Evolutionary conservation across 257 asterid genomes (phyloP), one percentile per base, ranked within the genome.

Genomic region (Plantago major): DNA sequence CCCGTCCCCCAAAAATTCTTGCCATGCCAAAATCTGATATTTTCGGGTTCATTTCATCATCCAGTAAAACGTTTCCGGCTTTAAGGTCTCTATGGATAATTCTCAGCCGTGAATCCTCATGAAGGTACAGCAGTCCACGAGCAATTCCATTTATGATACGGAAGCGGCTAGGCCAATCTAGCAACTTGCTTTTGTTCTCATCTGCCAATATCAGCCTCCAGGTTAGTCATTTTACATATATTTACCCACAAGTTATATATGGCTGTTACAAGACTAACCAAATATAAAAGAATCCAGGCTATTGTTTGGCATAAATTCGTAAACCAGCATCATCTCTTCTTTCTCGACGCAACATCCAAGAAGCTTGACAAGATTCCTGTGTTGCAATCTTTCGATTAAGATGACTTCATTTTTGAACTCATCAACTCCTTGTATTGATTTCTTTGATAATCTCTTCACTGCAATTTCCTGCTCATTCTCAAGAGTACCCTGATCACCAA

Each of bases 331-430:
- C n/a, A 47, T 62, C 42, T 69, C 74, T 6, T 62, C 54, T 38
- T 26, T 59, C 10, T 55, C 22, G 43, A 49, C 43, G 66, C 70
- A 63, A 9, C 75, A 70, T 19, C 74, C 69, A 37, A 63, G 46
- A 63, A 70, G 74, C 18, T 22, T 63, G 49, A 70, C 69, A 30
- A 63, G 74, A 70, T 63, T 70, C 46, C 74, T 54, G 9, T 70
- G 74, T 61, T 63, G 70, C 10, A 70, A 45, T 30, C 58, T 70
- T 19, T 59, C 70, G 11, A 57, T 57, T 9, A 43, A 51, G 53
- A 48, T 45, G 6, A 67, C 70, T 53, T 67, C 77, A 18, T 67
- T 72, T 22, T 56, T 67, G 51, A 72, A 72, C 54, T 73, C 77
- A 16, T 56, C 57, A 58, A 43, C 10, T 19, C 78, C 78, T 64